A percentile compares a stretch with the other conserved stretches of the same genome.
phyloP scores from a whole-genome alignment of 805 yeast genomes.

The Zygotorulaspora florentina region DNA sequence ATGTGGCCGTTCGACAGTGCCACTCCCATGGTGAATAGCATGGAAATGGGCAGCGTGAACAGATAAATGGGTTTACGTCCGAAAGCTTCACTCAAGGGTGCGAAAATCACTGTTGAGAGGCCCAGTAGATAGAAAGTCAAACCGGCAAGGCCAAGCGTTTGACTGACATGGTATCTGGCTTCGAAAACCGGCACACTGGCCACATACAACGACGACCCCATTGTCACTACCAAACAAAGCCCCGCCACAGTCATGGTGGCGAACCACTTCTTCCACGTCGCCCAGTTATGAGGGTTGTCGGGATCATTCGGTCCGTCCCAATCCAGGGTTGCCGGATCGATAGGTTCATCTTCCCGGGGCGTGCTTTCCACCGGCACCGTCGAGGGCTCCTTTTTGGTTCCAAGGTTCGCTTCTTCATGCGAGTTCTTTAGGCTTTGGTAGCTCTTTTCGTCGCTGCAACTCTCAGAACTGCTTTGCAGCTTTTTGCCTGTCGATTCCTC shows the following conservation, averaged over 20 bases:
- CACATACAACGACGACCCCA: slow-evolving; percentile 72
- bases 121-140: slow-evolving; percentile 67
- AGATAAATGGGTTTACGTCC: slow-evolving; percentile 64
- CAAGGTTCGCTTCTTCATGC: background rate
- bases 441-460: background rate
- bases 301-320: slow-evolving; percentile 65
- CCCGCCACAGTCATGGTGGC: slow-evolving; percentile 61
- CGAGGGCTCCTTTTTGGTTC: background rate
- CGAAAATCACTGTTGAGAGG: slow-evolving; percentile 67
- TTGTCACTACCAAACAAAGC: slow-evolving; percentile 63
- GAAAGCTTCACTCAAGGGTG: slow-evolving; percentile 66
- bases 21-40: slow-evolving; percentile 71
- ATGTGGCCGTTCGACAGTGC: slow-evolving; percentile 58
- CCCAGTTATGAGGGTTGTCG: slow-evolving; percentile 69
- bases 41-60: slow-evolving; percentile 57
- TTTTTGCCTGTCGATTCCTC: too few species aligned
- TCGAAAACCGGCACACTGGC: slow-evolving; percentile 57
- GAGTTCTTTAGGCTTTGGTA: background rate
- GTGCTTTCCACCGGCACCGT: background rate
- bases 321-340: slow-evolving; percentile 41
- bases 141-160: slow-evolving; percentile 62
- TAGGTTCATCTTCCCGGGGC: slow-evolving; percentile 15
- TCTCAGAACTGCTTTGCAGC: too few species aligned
- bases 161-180: slow-evolving; percentile 46
- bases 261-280: slow-evolving; percentile 57